Percentiles rank a stretch among this genome's conserved stretches.
phyloP scores from a whole-genome alignment of 768 basidiomycete species.

The Mycena albidolilacea region DNA sequence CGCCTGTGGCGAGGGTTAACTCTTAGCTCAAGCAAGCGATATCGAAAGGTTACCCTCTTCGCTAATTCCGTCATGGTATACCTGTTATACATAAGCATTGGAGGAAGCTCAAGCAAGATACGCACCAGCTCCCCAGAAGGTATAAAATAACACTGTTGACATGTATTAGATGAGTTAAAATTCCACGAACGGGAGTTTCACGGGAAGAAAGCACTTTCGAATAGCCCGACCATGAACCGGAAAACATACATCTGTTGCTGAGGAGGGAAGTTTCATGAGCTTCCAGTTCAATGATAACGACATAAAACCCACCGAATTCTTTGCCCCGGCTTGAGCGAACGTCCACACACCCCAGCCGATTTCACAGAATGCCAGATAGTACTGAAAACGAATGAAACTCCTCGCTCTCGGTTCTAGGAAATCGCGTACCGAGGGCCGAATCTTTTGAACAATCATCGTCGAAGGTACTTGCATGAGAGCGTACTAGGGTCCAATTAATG shows the following conservation, averaged over 20 bases:
- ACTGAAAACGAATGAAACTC: conserved; percentile 7
- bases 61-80: conserved; percentile 44
- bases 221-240: conserved; percentile 43
- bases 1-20: conserved; percentile 16
- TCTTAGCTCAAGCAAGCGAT: not conserved
- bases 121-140: conserved; percentile 45
- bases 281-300: not conserved
- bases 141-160: conserved; percentile 31
- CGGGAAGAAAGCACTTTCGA: conserved; percentile 46
- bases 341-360: conserved; percentile 47
- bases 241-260: conserved; percentile 46
- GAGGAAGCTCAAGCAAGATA: not conserved
- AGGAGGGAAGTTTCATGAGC: not conserved
- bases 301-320: conserved; percentile 29
- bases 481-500: conserved; percentile 18
- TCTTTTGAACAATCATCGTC: conserved; percentile 43
- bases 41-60: conserved; percentile 34
- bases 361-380: conserved; percentile 42
- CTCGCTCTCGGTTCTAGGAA: not conserved
- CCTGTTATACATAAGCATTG: conserved; percentile 4
- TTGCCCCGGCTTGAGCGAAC: conserved; percentile 46
- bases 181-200: conserved; percentile 17
- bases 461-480: conserved; percentile 43
- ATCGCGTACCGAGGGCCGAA: conserved; percentile 41
- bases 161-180: not conserved